A percentile compares a stretch with the other conserved stretches of the same genome.
phyloP scores from a whole-genome alignment of 345 rosid genomes.

The Bruguiera gymnorhiza region DNA sequence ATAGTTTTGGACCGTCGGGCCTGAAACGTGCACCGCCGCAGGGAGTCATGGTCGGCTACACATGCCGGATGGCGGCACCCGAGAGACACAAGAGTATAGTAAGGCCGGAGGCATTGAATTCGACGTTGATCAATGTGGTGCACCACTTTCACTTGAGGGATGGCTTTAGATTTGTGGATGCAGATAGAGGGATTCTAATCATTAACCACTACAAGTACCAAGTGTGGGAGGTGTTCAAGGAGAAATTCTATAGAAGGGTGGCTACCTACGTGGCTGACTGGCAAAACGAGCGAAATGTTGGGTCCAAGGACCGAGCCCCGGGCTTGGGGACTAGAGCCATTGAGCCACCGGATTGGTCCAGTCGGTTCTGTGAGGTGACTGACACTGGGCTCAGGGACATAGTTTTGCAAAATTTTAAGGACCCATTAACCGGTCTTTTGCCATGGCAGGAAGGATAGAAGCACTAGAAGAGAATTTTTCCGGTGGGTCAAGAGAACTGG shows the following conservation, averaged over 20 bases:
- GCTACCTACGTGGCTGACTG: slow-evolving; percentile 91
- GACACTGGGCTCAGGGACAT: slow-evolving; percentile 65
- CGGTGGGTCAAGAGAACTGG: background rate
- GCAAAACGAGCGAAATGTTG: slow-evolving; percentile 62
- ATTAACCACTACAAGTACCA: slow-evolving; percentile 86
- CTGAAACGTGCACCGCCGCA: slow-evolving; percentile 33
- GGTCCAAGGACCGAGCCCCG: slow-evolving; percentile 83
- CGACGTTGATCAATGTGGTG: slow-evolving; percentile 67
- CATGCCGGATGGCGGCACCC: slow-evolving; percentile 49
- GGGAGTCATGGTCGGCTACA: slow-evolving; percentile 70
- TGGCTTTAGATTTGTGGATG: slow-evolving; percentile 42
- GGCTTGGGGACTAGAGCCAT: slow-evolving; percentile 77
- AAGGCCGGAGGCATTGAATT: slow-evolving; percentile 66
- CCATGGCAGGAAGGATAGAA: slow-evolving; percentile 47
- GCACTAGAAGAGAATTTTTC: background rate
- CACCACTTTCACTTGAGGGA: slow-evolving; percentile 73
- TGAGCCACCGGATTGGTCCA: slow-evolving; percentile 75
- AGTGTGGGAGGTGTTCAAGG: slow-evolving; percentile 89
- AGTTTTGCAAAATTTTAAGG: slow-evolving; percentile 38
- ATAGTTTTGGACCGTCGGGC: slow-evolving; percentile 80
- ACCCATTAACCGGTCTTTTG: slow-evolving; percentile 37
- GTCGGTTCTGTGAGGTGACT: slow-evolving; percentile 66
- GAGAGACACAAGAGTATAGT: slow-evolving; percentile 94
- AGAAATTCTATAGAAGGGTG: slow-evolving; percentile 80
- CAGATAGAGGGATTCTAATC: slow-evolving; percentile 47